Conservation (phyloP, 257 asterid genomes). For the Misopates orontium region DNA sequence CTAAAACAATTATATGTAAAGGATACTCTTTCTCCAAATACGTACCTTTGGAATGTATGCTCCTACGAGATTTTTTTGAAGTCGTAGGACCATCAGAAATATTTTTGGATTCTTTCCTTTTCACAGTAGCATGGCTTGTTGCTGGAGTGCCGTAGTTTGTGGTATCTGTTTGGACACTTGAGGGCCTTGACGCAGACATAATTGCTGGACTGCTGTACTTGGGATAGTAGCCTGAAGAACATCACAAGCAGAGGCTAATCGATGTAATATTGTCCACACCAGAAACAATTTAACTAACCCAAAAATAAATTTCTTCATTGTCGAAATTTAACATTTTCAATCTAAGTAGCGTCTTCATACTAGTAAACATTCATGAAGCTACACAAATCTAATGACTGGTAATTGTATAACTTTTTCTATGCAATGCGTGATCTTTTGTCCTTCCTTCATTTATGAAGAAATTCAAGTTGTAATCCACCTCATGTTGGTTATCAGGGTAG, state of each 20-base stretch:
- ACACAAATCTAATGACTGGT: too few relatives aligned
- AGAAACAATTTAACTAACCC: not conserved
- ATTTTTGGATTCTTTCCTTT: conserved; percentile 57
- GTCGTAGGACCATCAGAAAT: conserved; percentile 30
- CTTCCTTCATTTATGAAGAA: too few relatives aligned
- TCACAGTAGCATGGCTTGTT: conserved; percentile 35
- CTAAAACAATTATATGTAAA: not conserved
- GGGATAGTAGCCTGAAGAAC: conserved; percentile 52
- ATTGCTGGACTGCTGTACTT: conserved; percentile 42
- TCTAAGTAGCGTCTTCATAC: not conserved
- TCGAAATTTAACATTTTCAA: too few relatives aligned
- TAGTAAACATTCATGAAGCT: too few relatives aligned
- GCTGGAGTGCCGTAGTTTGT: conserved; percentile 45
- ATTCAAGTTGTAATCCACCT: too few relatives aligned
- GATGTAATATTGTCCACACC: not conserved
- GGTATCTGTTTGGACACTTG: conserved; percentile 29
- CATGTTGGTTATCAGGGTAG: too few relatives aligned
- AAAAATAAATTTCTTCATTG: too few relatives aligned
- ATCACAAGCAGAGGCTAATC: conserved; percentile 5
- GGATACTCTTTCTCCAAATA: not conserved
- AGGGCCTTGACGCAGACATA: conserved; percentile 40
- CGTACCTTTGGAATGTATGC: conserved; percentile 53
- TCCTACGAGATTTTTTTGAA: conserved; percentile 58
- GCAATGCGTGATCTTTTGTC: too few relatives aligned
- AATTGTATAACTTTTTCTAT: not conserved